Conservation (phyloP, 1,139 yeast species). For the Geotrichum siamense region DNA sequence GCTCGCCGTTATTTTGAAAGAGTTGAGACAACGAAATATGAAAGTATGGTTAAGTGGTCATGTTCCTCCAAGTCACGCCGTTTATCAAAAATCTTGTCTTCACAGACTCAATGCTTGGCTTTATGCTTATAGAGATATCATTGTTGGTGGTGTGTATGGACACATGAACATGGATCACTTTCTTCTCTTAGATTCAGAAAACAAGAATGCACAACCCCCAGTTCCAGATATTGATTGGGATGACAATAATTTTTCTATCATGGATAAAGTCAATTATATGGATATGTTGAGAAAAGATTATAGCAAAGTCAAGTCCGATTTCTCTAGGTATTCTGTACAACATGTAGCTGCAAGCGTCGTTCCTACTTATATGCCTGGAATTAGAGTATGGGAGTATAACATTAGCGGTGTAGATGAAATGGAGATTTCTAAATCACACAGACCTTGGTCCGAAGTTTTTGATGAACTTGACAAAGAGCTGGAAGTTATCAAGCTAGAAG, state of each 20-base stretch:
- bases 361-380: conserved; percentile 78
- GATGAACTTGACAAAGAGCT: conserved; percentile 39
- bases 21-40: conserved; percentile 64
- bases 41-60: conserved; percentile 85
- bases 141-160: conserved; percentile 76
- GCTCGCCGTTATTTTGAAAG: conserved; percentile 69
- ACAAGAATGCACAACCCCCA: conserved; percentile 20
- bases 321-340: conserved; percentile 56
- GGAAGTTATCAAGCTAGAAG: conserved; percentile 20
- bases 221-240: conserved; percentile 8
- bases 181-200: conserved; percentile 57
- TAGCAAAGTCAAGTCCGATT: conserved; percentile 11
- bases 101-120: conserved; percentile 71
- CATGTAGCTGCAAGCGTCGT: conserved; percentile 71
- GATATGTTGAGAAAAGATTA: conserved; percentile 18
- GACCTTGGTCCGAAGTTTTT: conserved; percentile 51
- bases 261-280: conserved; percentile 20
- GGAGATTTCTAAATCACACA: conserved; percentile 20
- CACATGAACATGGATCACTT: conserved; percentile 89
- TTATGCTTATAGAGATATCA: conserved; percentile 73
- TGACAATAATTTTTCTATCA: conserved; percentile 11
- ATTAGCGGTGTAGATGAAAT: conserved; percentile 44
- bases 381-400: conserved; percentile 82
- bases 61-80: conserved; percentile 78
- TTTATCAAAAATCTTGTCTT: conserved; percentile 63